Percentiles rank a stretch among this genome's conserved stretches.
Evolutionary conservation across 1,139 yeast species (phyloP).

Genomic region (Yamadazyma friedrichii): DNA sequence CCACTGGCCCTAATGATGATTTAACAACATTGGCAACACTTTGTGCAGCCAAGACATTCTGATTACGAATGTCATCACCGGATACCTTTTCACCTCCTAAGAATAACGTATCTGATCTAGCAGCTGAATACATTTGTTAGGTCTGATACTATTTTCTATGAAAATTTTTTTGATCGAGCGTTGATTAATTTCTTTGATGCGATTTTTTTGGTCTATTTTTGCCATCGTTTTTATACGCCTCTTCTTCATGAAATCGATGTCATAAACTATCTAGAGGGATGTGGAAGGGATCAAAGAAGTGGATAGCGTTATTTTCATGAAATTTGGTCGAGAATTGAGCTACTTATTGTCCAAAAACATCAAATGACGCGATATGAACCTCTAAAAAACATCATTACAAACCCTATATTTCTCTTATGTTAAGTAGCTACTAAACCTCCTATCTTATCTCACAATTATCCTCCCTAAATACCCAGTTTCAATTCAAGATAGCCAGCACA

Average conservation of each 20-base stretch:
- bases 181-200: not conserved
- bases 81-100: slow-evolving; percentile 94
- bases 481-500: too few species aligned
- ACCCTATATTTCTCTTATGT: too few species aligned
- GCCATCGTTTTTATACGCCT: not conserved
- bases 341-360: not conserved
- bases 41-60: slow-evolving; percentile 92
- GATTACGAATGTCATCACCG: slow-evolving; percentile 96
- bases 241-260: too few species aligned
- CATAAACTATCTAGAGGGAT: too few species aligned
- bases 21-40: slow-evolving; percentile 98
- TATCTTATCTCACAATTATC: too few species aligned
- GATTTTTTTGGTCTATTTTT: not conserved
- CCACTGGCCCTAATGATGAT: slow-evolving; percentile 96
- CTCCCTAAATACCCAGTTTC: too few species aligned
- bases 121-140: slow-evolving; percentile 46
- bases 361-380: not conserved
- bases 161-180: slow-evolving; percentile 2
- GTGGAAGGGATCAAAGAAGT: too few species aligned
- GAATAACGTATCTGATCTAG: slow-evolving; percentile 88
- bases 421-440: too few species aligned
- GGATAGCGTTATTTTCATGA: too few species aligned
- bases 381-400: not conserved
- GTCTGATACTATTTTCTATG: not conserved
- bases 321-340: not conserved